phyloP scores from a whole-genome alignment of 495 filamentous ascomycete species.

The Penicillium riverlandense region DNA sequence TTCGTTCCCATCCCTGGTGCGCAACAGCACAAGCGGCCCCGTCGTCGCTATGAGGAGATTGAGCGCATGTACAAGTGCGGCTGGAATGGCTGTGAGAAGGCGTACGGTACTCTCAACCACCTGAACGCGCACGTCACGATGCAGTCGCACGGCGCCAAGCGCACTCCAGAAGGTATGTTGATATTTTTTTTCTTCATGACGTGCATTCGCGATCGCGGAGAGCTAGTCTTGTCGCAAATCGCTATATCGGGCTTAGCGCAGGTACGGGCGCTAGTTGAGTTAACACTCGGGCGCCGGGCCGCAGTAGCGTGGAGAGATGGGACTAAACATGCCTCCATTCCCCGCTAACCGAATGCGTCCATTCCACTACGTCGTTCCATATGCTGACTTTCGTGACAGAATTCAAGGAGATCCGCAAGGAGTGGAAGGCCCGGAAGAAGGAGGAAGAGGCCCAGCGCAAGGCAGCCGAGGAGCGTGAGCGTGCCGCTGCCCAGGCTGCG shows the following conservation, averaged over 20 bases:
- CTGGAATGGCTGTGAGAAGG: constrained; percentile 97
- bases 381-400: constrained; percentile 46
- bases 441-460: constrained; percentile 90
- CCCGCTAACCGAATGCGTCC: background rate
- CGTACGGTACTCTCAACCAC: constrained; percentile 94
- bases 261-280: constrained; percentile 37
- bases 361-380: background rate
- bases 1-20: constrained; percentile 97
- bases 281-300: constrained; percentile 41
- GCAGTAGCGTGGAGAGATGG: constrained; percentile 38
- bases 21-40: constrained; percentile 93
- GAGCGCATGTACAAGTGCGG: constrained; percentile 99
- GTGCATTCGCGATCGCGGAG: constrained; percentile 1
- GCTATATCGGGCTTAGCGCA: constrained; percentile 28
- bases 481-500: constrained; percentile 50
- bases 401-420: constrained; percentile 98
- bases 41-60: constrained; percentile 94
- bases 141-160: constrained; percentile 88
- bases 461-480: constrained; percentile 81
- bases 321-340: constrained; percentile 17
- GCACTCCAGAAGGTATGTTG: constrained; percentile 88
- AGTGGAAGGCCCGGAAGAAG: constrained; percentile 99
- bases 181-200: constrained; percentile 5
- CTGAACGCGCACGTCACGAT: constrained; percentile 97
- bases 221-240: constrained; percentile 24